Evolutionary conservation across 2,329 filamentous ascomycete species (phyloP).

Genomic region (Microdochium trichocladiopsis): DNA sequence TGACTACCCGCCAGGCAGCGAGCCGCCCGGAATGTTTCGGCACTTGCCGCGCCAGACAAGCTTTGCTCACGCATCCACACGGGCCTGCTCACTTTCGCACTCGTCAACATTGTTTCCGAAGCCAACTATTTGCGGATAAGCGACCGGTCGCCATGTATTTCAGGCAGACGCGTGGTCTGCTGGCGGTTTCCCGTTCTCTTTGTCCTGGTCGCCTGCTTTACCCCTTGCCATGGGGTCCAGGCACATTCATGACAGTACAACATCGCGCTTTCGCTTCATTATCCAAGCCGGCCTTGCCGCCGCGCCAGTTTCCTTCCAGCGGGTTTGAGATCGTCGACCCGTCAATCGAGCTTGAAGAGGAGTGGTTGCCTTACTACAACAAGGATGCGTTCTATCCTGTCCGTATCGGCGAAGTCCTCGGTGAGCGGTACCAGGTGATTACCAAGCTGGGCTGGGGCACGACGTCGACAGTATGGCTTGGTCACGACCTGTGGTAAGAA

Average conservation of each 20-base stretch:
- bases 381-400: constrained; percentile 1
- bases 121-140: no score
- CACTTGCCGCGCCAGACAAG: no score
- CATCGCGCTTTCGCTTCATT: not conserved
- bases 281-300: not conserved
- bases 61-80: no score
- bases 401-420: constrained; percentile 2
- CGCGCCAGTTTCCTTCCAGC: not conserved
- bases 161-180: no score
- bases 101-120: no score
- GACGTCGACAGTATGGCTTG: not conserved
- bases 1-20: no score
- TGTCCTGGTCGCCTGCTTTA: no score
- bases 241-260: not conserved
- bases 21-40: no score
- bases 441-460: constrained; percentile 3
- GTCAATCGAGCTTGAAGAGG: not conserved
- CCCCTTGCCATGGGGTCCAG: no score
- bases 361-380: not conserved
- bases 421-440: constrained; percentile 1
- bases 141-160: no score
- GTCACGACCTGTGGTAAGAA: not conserved
- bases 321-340: not conserved
- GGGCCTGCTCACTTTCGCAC: no score
- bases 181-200: no score